Base-by-base conservation (phyloP, 2,329 filamentous ascomycete species). In the Plectosphaerella sp. region DNA sequence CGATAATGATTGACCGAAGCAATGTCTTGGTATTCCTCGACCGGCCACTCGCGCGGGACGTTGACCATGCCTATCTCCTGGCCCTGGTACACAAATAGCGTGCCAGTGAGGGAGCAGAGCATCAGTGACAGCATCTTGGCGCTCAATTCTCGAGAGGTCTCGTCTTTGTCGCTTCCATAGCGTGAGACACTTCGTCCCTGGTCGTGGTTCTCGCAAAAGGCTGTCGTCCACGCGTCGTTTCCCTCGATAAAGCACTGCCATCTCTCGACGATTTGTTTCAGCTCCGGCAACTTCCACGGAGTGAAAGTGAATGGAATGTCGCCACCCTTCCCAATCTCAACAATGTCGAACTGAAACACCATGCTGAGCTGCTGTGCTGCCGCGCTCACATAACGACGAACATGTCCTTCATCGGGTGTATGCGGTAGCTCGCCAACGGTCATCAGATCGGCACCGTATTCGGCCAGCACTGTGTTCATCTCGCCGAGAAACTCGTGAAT, bases 371-470 rank as follows among this genome's bases (percentile, higher is more conserved):
- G 79, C 53, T 77, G 76, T 51, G 80, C 78, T 25, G 75, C 67
- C 1, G 80, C 76, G 3, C 77, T 76, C 14, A 88, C 81, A 56
- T 86, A 88, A 16, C 73, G 62, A 8, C 87, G 66, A 2, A 88
- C 82, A 37, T 80, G 72, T 4, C 67, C 65, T 25, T 78, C 73
- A 51, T 86, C 77, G 0, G 80, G 83, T 0, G 84, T 86, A 58
- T 79, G 69, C 0, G 85, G 83, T 24, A 88, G 78, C 66, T 90
- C 87, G 47, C 87, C 87, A 0, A 89, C 85, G 0, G 84, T 88
- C 66, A 89, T 80, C n/a, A 82, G 79, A 52, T 82, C 78, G n/a
- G 41, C 41, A n/a, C 41, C 41, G 64, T 88, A 88, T 45, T 75
- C 68, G 52, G 69, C 69, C 2, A 88, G 69, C 2, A 89, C 73